Conservation (phyloP, 352 stramenopile species). For the Globisporangium parvum region DNA sequence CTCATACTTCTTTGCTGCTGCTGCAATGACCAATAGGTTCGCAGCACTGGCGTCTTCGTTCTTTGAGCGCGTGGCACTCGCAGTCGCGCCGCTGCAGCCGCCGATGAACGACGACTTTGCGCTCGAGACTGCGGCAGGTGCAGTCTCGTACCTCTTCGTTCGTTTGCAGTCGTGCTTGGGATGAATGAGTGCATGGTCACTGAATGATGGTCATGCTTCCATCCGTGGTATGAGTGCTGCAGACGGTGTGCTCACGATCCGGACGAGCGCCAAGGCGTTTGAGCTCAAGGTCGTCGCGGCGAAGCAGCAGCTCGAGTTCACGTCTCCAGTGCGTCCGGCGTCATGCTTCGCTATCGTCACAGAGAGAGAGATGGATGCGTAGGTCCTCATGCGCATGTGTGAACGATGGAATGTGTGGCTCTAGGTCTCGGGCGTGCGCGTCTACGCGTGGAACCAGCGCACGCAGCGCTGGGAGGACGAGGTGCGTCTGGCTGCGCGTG, state of each 20-base stretch:
- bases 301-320: constrained; percentile 72
- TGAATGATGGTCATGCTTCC: not conserved
- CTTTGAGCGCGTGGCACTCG: constrained; percentile 56
- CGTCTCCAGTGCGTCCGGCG: constrained; percentile 52
- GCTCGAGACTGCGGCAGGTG: constrained; percentile 12
- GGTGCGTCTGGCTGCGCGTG: constrained; percentile 17
- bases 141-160: not conserved
- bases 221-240: not conserved
- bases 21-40: constrained; percentile 32
- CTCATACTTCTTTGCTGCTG: no score
- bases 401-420: not conserved
- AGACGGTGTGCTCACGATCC: constrained; percentile 44
- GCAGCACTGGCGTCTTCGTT: constrained; percentile 36
- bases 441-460: constrained; percentile 70
- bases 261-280: constrained; percentile 49
- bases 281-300: constrained; percentile 41
- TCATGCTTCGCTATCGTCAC: no score
- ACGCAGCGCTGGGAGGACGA: constrained; percentile 75
- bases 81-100: constrained; percentile 51
- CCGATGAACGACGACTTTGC: constrained; percentile 58
- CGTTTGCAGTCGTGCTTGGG: not conserved
- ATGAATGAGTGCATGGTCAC: no score
- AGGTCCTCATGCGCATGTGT: not conserved
- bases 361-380: no score
- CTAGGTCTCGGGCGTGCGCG: constrained; percentile 64